Conservation (phyloP, 352 stramenopile species). For the Phytopythium montanum region DNA sequence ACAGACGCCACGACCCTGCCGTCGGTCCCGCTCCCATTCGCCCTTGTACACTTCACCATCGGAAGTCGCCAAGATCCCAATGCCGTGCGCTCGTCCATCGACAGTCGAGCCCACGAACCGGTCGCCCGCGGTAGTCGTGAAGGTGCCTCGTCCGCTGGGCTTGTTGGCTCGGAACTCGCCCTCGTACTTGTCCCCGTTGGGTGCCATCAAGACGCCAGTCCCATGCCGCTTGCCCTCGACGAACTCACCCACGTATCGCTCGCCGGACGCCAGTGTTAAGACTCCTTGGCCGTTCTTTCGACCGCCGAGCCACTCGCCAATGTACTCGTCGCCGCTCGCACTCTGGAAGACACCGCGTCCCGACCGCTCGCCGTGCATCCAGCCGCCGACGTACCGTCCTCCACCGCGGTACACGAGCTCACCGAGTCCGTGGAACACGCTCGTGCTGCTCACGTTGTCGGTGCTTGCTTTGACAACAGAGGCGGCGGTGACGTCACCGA, state of each 20-base stretch:
- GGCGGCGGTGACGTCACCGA: conserved; percentile 58
- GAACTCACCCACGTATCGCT: conserved; percentile 87
- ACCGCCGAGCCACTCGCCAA: conserved; percentile 74
- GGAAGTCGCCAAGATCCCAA: conserved; percentile 69
- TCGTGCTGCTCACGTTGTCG: conserved; percentile 15
- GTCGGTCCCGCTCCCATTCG: conserved; percentile 58
- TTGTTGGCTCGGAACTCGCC: conserved; percentile 46
- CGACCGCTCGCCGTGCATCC: conserved; percentile 59
- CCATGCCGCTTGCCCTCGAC: conserved; percentile 72
- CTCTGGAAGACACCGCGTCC: conserved; percentile 69
- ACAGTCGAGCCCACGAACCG: conserved; percentile 64
- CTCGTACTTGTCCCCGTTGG: conserved; percentile 85
- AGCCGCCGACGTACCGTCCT: conserved; percentile 84
- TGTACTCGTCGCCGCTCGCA: conserved; percentile 49
- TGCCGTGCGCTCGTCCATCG: conserved; percentile 58
- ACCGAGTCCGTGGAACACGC: conserved; percentile 70
- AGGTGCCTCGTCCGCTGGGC: conserved; percentile 57
- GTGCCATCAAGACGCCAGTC: conserved; percentile 43
- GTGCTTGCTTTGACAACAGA: background rate
- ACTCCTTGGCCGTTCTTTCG: conserved; percentile 78
- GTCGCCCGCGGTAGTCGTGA: conserved; percentile 68
- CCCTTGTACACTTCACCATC: conserved; percentile 92
- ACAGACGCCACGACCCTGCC: conserved; percentile 60
- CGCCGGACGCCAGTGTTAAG: conserved; percentile 70
- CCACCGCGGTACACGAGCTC: conserved; percentile 84